Percentiles rank a stretch among this genome's conserved stretches.
phyloP scores from a whole-genome alignment of 148 eudicot species.

The Rhododendron ovatum region DNA sequence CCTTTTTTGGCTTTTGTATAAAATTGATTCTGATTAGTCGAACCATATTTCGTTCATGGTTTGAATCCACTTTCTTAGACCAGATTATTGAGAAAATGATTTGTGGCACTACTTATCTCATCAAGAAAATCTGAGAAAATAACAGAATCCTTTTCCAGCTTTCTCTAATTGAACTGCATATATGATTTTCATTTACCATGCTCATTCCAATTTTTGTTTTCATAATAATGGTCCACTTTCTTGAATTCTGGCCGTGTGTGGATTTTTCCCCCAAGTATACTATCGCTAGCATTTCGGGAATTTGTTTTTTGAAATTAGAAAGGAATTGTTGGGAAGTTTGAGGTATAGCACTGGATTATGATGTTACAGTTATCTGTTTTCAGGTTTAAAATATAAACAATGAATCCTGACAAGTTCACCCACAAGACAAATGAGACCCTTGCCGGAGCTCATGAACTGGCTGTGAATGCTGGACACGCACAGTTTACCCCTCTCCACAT shows the following conservation, averaged over 20 bases:
- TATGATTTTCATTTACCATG: neutral
- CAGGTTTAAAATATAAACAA: conserved; percentile 15
- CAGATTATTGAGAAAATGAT: neutral
- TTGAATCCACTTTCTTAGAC: neutral
- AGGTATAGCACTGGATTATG: neutral
- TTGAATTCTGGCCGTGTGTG: neutral
- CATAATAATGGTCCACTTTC: neutral
- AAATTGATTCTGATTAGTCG: neutral
- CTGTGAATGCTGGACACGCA: conserved; percentile 54
- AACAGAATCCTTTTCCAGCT: neutral
- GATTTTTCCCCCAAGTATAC: neutral
- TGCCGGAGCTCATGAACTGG: conserved; percentile 55
- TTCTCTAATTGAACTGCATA: neutral
- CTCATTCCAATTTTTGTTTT: neutral
- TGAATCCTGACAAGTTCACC: conserved; percentile 77
- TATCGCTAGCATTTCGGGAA: neutral
- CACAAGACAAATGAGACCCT: conserved; percentile 75
- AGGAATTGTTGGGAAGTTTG: neutral
- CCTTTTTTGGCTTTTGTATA: neutral
- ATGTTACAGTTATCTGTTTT: conserved; percentile 7
- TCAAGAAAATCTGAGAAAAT: neutral
- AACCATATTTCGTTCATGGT: neutral
- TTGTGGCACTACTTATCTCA: neutral
- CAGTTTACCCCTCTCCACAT: conserved; percentile 70
- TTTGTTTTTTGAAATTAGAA: neutral